These are phyloP conservation scores for Sporothrix globosa DNA, from an alignment of 2,329 filamentous ascomycete species.

Conservation along the genomic window DNA sequence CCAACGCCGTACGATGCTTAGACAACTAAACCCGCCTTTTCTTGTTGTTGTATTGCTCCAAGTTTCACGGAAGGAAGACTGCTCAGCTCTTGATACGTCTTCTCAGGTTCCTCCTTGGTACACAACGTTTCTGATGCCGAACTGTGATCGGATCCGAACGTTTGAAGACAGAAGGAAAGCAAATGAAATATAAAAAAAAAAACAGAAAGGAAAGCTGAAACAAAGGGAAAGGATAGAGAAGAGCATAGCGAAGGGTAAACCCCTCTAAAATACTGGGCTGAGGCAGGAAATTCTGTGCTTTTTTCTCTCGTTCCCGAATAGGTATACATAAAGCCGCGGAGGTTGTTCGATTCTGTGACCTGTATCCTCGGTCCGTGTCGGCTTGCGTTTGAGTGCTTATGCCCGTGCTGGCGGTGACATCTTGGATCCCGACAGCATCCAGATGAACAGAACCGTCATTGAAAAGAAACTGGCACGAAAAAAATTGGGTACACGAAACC, in stretches of 20 bases:
- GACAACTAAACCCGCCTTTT: neutral
- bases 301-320: neutral
- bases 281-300: neutral
- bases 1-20: constrained; percentile 18
- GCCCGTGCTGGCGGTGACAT: constrained; percentile 30
- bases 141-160: neutral
- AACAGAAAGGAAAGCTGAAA: constrained; percentile 14
- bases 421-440: constrained; percentile 40
- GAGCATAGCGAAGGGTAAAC: neutral
- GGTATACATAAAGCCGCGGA: neutral
- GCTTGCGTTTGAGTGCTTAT: neutral
- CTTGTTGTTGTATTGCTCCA: neutral
- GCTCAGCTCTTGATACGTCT: constrained; percentile 62
- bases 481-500: constrained; percentile 46
- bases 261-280: neutral
- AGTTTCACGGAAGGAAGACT: constrained; percentile 47
- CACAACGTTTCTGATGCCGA: neutral
- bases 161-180: neutral
- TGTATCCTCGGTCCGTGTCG: neutral
- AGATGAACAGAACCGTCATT: constrained; percentile 49
- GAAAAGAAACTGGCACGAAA: constrained; percentile 51
- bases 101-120: constrained; percentile 37
- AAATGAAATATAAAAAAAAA: neutral
- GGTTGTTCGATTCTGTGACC: constrained; percentile 8
- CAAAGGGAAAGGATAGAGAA: constrained; percentile 30